phyloP scores from a whole-genome alignment of 2,329 filamentous ascomycete genomes.

The Amphichorda felina region DNA sequence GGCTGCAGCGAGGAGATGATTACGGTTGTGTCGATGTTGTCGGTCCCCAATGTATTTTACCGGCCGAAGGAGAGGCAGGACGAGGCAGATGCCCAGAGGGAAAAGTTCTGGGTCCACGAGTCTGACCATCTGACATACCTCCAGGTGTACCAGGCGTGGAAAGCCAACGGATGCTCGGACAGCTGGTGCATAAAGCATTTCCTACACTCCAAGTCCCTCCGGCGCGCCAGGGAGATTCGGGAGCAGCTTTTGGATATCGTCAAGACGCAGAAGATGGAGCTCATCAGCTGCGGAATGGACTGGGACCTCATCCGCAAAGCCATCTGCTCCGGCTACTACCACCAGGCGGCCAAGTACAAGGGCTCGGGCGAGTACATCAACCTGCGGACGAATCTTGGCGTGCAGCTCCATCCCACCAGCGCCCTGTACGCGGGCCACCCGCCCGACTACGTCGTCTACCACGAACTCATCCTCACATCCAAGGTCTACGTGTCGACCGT shows the following conservation, averaged over 20 bases:
- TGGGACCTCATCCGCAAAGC: constrained; percentile 94
- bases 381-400: constrained; percentile 82
- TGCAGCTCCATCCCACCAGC: constrained; percentile 88
- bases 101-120: constrained; percentile 98
- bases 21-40: constrained; percentile 96
- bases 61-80: constrained; percentile 93
- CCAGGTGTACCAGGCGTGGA: constrained; percentile 94
- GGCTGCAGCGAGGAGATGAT: constrained; percentile 96
- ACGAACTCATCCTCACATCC: constrained; percentile 90
- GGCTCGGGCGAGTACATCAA: constrained; percentile 98
- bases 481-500: constrained; percentile 99
- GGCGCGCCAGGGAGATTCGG: constrained; percentile 84
- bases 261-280: constrained; percentile 80
- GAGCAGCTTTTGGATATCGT: constrained; percentile 93
- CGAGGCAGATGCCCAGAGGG: constrained; percentile 86
- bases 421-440: constrained; percentile 91
- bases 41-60: constrained; percentile 93
- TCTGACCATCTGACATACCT: constrained; percentile 93
- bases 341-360: constrained; percentile 92
- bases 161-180: constrained; percentile 78
- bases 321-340: constrained; percentile 96
- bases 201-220: constrained; percentile 85
- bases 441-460: constrained; percentile 95
- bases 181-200: constrained; percentile 92
- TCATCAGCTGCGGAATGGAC: constrained; percentile 85